Evolutionary conservation across 2,329 filamentous ascomycete species (phyloP).

Genomic region (Blastomyces gilchristii): DNA sequence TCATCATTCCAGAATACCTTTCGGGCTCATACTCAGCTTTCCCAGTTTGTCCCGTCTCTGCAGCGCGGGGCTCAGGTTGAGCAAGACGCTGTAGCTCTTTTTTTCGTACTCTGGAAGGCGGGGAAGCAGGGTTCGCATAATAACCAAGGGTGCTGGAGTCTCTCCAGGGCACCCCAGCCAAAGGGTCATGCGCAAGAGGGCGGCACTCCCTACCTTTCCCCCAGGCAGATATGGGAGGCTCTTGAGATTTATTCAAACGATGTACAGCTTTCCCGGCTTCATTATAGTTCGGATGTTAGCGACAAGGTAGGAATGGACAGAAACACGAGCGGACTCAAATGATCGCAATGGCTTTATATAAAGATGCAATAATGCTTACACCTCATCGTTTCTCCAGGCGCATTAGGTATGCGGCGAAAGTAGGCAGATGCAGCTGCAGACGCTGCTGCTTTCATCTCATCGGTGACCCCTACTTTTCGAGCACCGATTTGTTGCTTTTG

Average conservation of each 20-base stretch:
- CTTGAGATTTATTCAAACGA: background rate
- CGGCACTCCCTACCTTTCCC: constrained; percentile 4
- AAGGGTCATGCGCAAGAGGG: constrained; percentile 4
- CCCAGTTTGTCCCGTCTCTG: background rate
- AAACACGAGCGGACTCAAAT: background rate
- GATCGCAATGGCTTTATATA: background rate
- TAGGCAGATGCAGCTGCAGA: constrained; percentile 13
- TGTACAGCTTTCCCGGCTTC: background rate
- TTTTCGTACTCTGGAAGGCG: background rate
- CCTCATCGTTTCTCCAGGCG: background rate
- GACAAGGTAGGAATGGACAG: background rate
- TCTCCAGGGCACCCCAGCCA: constrained; percentile 7
- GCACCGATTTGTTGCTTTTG: background rate
- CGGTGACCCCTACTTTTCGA: constrained; percentile 4
- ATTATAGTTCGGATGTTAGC: background rate
- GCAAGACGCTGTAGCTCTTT: background rate
- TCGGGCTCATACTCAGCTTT: background rate
- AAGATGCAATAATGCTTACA: background rate
- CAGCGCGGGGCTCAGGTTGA: background rate
- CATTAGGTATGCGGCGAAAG: constrained; percentile 6
- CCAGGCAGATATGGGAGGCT: constrained; percentile 4
- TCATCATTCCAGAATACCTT: background rate
- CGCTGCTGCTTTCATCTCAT: constrained; percentile 10
- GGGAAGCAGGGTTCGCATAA: background rate
- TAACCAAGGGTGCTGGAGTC: constrained; percentile 1